phyloP scores from a whole-genome alignment of 805 yeast species.

The Kodamaea leandrae region DNA sequence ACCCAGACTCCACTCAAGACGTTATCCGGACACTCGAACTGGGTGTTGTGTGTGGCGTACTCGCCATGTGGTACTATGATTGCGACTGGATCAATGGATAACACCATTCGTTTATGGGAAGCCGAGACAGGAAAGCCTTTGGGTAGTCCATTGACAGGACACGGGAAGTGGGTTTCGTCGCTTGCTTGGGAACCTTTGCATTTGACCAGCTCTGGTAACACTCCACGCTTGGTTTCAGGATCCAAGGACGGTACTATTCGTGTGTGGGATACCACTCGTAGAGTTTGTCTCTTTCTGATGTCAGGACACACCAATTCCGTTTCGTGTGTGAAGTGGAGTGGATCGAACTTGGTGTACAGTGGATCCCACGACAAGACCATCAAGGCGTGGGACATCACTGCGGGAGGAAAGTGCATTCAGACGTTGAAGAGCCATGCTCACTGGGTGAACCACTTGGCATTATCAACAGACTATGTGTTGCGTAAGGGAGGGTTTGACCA shows the following conservation, averaged over 20 bases:
- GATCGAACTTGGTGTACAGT: conserved; percentile 76
- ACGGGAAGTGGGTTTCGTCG: conserved; percentile 84
- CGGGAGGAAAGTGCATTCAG: conserved; percentile 72
- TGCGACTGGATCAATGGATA: conserved; percentile 97
- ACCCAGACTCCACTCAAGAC: conserved; percentile 88
- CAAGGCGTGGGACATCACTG: conserved; percentile 81
- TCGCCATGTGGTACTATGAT: conserved; percentile 87
- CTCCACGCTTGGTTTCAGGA: conserved; percentile 75
- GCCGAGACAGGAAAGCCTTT: conserved; percentile 66
- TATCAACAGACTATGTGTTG: conserved; percentile 86
- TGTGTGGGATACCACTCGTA: conserved; percentile 80
- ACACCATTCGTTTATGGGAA: conserved; percentile 86
- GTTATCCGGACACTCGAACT: conserved; percentile 79
- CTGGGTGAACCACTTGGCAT: conserved; percentile 94
- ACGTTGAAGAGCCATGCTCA: conserved; percentile 89
- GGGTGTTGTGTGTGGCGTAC: conserved; percentile 92
- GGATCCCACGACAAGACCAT: conserved; percentile 95
- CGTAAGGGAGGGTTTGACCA: conserved; percentile 89
- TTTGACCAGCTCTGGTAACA: conserved; percentile 59
- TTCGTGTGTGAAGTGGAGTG: conserved; percentile 97
- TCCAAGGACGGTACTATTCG: conserved; percentile 90
- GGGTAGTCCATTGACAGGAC: conserved; percentile 78
- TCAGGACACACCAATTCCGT: conserved; percentile 88
- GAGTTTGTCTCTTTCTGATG: conserved; percentile 66
- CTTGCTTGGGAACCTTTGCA: conserved; percentile 95